Base-by-base conservation (phyloP, 768 basidiomycete species). In the Auriscalpium orientale region DNA sequence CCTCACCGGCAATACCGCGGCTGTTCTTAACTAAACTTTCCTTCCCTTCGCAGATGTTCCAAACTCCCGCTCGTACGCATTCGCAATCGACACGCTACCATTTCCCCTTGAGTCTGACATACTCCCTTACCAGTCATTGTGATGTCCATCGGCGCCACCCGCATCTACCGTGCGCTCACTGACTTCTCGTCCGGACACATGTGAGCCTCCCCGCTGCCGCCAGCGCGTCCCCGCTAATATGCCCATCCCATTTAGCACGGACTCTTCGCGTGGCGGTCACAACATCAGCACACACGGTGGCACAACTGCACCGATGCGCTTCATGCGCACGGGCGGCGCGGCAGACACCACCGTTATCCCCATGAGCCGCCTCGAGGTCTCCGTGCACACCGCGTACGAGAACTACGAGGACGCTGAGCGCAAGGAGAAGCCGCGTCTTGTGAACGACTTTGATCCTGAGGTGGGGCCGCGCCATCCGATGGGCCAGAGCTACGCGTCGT, bases 121-220 rank as follows among this genome's bases (percentile, higher is more conserved):
- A 13, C 18, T 35, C 13, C 4, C n/a, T 22, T 11, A 35, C n/a
- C 15, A 33, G 47, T 53, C 46, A 37, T 21, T 34, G 18, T 49
- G 38, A 57, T 53, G 56, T 2, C 33, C 34, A 57, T 57, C 18
- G 52, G 46, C 22, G 52, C 52, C 10, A 57, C 56, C 10, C 52
- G 56, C 15, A 57, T 57, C 51, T 57, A 57, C 33, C 56, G 56
- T 7, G 33, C 3, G 9, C 56, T 54, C 12, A 12, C 21, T 9
- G 13, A 36, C 22, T 44, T 40, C 34, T 18, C 28, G 28, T 28
- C 28, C 28, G 28, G 2, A 28, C 28, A 28, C 2, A 28, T 28
- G 28, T 28, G 28, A 28, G 28, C 28, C 28, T 28, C 28, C 28
- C 4, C 28, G 28, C 28, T 28, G 28, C 28, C 28, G 28, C 28